Evolutionary conservation across 345 rosid genomes (phyloP), one percentile per base, ranked within the genome.

Genomic region (Corchorus capsularis): DNA sequence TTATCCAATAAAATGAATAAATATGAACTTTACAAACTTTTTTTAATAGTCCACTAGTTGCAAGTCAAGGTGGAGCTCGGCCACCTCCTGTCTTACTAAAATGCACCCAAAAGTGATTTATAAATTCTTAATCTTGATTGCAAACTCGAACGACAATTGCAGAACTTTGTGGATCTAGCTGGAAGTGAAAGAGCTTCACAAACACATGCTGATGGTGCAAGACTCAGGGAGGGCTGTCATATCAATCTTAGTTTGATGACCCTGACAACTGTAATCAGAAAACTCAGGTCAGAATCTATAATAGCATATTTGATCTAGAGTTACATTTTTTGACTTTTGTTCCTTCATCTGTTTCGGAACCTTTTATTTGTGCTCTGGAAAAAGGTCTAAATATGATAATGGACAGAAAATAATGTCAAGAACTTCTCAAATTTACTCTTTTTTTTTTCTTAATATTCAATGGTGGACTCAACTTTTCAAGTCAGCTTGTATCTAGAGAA

Each of bases 151-250:
- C 59, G 78, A 85, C 68, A 47, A 41, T 82, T 81, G 85, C 90
- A 96, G 99, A 96, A 96, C 85, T 94, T 96, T 73, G 99, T 96
- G 59, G 99, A 96, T 88, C 85, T 96, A 71, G 99, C 99, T 76
- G 99, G 99, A 87, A 94, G 98, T 83, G 99, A 96, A 83, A 89
- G 99, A 84, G 98, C 98, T 15, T 90, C 99, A 75, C 99, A 96
- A 79, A 92, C 99, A 41, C 88, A 94, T 74, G 92, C 97, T 45
- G 99, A 96, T 67, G 99, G 99, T 53, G 88, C 97, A 68, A 87
- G 99, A 83, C 98, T 96, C 35, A 86, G 96, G 79, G 99, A 96
- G 86, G 99, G 99, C 75, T 96, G 99, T 75, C 99, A 96, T 82
- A 96, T 96, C 76, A 96, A 96, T 86, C 93, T 96, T 32, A 96